phyloP scores from a whole-genome alignment of 116 monocot species.

The Papilionanthe hybrid region DNA sequence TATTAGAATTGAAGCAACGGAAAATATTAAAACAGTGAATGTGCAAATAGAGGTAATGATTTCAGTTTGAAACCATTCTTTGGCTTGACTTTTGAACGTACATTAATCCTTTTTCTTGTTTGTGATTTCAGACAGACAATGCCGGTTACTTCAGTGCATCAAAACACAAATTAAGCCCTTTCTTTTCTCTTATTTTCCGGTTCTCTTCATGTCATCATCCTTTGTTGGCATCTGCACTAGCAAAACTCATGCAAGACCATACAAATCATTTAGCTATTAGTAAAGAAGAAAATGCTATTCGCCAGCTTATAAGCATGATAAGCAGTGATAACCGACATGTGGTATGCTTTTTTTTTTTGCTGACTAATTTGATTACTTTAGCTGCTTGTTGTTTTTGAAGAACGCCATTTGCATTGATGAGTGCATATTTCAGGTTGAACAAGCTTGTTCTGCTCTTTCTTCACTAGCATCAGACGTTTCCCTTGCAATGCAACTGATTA shows the following conservation, averaged over 20 bases:
- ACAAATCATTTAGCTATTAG: constrained; percentile 65
- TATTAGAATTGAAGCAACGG: constrained; percentile 86
- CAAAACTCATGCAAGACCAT: constrained; percentile 88
- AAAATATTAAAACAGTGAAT: constrained; percentile 77
- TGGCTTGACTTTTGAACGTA: neutral
- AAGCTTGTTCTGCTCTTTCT: constrained; percentile 93
- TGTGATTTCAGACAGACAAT: constrained; percentile 68
- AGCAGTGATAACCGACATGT: constrained; percentile 87
- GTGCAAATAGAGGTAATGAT: constrained; percentile 85
- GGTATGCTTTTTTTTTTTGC: constrained; percentile 37
- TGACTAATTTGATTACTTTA: neutral
- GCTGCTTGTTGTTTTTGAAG: neutral
- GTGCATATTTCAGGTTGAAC: constrained; percentile 68
- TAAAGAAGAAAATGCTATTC: constrained; percentile 92
- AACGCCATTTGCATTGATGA: constrained; percentile 6
- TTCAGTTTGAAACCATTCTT: constrained; percentile 2
- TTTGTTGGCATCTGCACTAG: constrained; percentile 86
- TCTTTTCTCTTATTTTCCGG: constrained; percentile 93
- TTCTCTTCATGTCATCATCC: constrained; percentile 99
- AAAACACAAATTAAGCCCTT: constrained; percentile 82
- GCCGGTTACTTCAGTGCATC: constrained; percentile 80
- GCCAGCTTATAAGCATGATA: constrained; percentile 99
- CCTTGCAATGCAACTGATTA: constrained; percentile 86
- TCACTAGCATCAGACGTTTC: constrained; percentile 74
- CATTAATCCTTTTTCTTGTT: constrained; percentile 2